Conservation (phyloP, 2,329 filamentous ascomycete species). For the Colletotrichum lindemuthianum region DNA sequence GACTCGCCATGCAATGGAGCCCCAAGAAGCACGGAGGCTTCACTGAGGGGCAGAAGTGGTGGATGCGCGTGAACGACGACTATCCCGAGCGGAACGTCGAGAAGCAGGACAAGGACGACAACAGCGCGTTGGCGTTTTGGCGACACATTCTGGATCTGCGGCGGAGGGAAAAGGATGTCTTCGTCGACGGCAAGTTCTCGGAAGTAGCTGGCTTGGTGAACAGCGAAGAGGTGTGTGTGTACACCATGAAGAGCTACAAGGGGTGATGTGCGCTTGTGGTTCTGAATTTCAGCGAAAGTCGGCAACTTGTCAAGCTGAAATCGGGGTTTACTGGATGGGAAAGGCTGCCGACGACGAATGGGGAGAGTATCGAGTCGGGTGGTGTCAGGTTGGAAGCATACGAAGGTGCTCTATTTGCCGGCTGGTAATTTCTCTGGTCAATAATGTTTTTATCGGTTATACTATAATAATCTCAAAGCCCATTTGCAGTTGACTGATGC, state of each 20-base stretch:
- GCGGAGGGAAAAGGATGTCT: conserved; percentile 36
- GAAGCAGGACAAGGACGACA: conserved; percentile 14
- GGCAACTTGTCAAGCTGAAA: too few relatives aligned
- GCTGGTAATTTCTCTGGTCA: too few relatives aligned
- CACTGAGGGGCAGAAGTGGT: conserved; percentile 32
- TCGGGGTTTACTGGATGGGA: too few relatives aligned
- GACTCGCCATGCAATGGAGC: conserved; percentile 59
- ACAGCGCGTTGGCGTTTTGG: conserved; percentile 39
- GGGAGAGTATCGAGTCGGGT: too few relatives aligned
- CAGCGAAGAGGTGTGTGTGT: conserved; percentile 38
- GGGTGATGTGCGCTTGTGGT: conserved; percentile 37
- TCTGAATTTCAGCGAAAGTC: conserved; percentile 28
- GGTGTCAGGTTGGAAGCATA: too few relatives aligned
- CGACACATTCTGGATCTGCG: conserved; percentile 35
- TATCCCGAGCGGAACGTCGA: conserved; percentile 38
- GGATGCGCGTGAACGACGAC: conserved; percentile 44
- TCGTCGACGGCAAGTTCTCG: conserved; percentile 37
- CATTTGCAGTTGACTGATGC: too few relatives aligned
- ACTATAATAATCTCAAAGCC: too few relatives aligned
- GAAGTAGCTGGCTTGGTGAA: conserved; percentile 19
- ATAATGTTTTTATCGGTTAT: too few relatives aligned
- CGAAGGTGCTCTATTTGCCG: too few relatives aligned
- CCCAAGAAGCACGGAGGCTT: conserved; percentile 57
- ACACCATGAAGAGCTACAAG: conserved; percentile 38
- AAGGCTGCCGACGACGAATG: too few relatives aligned